A percentile compares a stretch with the other conserved stretches of the same genome.
Conservation (phyloP, 306 rosid species). For the Vicia sativa region DNA sequence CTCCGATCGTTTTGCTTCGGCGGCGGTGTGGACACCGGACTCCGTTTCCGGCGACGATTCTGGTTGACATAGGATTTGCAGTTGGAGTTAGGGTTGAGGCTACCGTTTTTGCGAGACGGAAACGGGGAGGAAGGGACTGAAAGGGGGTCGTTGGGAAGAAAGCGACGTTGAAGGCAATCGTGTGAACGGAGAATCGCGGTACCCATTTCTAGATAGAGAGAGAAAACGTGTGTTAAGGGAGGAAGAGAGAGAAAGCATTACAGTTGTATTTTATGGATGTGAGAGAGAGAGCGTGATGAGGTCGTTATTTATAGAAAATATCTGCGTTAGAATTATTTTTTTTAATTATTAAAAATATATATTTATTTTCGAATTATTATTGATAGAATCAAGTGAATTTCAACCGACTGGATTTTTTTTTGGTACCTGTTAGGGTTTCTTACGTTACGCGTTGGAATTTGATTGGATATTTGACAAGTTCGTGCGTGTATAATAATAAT, state of each 20-base stretch:
- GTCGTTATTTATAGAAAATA: slow-evolving; percentile 33
- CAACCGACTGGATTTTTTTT: slow-evolving; percentile 16
- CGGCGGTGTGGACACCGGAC: slow-evolving; percentile 42
- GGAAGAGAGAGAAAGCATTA: not conserved
- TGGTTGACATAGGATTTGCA: slow-evolving; percentile 15
- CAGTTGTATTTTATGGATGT: not conserved
- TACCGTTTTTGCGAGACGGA: slow-evolving; percentile 18
- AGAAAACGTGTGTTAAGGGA: not conserved
- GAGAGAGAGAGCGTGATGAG: not conserved
- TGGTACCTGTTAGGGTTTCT: not conserved
- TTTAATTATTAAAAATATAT: too few species aligned
- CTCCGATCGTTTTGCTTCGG: slow-evolving; percentile 31
- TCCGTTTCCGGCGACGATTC: slow-evolving; percentile 60
- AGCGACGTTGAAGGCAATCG: slow-evolving; percentile 47
- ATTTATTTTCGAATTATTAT: not conserved
- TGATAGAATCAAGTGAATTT: not conserved
- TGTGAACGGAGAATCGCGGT: slow-evolving; percentile 57
- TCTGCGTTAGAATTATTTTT: too few species aligned
- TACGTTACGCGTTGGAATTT: not conserved
- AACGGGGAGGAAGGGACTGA: slow-evolving; percentile 25
- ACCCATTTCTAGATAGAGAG: slow-evolving; percentile 48
- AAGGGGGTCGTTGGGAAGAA: slow-evolving; percentile 47
- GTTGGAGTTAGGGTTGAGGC: slow-evolving; percentile 34
- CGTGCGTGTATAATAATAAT: not conserved
- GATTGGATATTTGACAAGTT: slow-evolving; percentile 22